Percentiles rank a stretch among this genome's conserved stretches.
Evolutionary conservation across 805 yeast species (phyloP).

Genomic region (Candida arabinofermentans): DNA sequence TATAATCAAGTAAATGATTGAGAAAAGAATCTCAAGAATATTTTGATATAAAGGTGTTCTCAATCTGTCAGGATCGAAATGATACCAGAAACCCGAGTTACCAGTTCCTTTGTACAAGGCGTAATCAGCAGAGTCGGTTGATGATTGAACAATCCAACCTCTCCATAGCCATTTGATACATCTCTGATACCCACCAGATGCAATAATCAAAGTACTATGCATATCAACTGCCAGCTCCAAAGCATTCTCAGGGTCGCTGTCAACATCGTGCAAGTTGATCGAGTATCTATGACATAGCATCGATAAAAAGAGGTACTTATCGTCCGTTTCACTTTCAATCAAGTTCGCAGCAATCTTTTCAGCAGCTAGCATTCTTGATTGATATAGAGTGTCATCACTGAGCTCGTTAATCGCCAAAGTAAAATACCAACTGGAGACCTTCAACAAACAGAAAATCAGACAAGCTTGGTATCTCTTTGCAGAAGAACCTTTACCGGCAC

Average conservation of each 20-base stretch:
- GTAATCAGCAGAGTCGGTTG: slow-evolving; percentile 64
- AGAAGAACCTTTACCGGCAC: slow-evolving; percentile 54
- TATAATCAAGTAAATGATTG: slow-evolving; percentile 56
- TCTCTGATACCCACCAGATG: slow-evolving; percentile 78
- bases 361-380: slow-evolving; percentile 62
- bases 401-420: slow-evolving; percentile 55
- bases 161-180: slow-evolving; percentile 90
- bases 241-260: slow-evolving; percentile 65
- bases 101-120: slow-evolving; percentile 59
- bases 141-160: slow-evolving; percentile 85
- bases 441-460: slow-evolving; percentile 64
- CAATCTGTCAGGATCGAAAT: slow-evolving; percentile 78
- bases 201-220: slow-evolving; percentile 73
- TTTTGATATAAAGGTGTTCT: slow-evolving; percentile 85
- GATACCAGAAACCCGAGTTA: slow-evolving; percentile 50
- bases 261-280: slow-evolving; percentile 58
- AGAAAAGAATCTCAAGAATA: slow-evolving; percentile 61
- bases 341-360: slow-evolving; percentile 66
- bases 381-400: slow-evolving; percentile 61
- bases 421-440: slow-evolving; percentile 78
- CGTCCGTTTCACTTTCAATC: slow-evolving; percentile 59
- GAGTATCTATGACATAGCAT: slow-evolving; percentile 75
- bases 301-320: slow-evolving; percentile 62
- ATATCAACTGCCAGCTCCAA: slow-evolving; percentile 82
- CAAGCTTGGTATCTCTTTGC: slow-evolving; percentile 63